Percentiles rank a stretch among this genome's conserved stretches.
Evolutionary conservation across 2,329 filamentous ascomycete species (phyloP).

Genomic region (Microcyclosporella mali): DNA sequence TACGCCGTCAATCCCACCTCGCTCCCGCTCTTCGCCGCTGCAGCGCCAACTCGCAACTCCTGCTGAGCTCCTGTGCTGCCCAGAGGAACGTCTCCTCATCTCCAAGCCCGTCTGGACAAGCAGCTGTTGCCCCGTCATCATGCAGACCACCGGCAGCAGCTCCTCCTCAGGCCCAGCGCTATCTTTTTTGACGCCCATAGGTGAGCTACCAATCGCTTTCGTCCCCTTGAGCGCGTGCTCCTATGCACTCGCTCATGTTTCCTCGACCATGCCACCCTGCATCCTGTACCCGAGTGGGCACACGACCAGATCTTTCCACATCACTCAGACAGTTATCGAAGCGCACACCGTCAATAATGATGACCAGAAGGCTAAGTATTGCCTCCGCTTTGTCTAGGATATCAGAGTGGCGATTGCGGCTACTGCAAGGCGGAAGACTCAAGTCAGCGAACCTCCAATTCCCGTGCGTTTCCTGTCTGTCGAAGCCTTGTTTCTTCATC

Average conservation of each 20-base stretch:
- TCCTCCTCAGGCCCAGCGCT: conserved; percentile 13
- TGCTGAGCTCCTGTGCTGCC: no score
- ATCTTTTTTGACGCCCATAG: conserved; percentile 29
- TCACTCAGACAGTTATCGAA: not conserved
- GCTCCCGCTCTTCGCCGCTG: conserved; percentile 1
- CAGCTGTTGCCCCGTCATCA: conserved; percentile 3
- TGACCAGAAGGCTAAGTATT: conserved; percentile 19
- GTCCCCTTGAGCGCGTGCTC: not conserved
- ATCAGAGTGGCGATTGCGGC: conserved; percentile 44
- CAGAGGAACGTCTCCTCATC: no score
- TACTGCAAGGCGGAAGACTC: conserved; percentile 45
- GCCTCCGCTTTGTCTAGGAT: conserved; percentile 32
- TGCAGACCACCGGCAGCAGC: conserved; percentile 6
- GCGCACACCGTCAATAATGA: not conserved
- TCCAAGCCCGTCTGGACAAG: no score
- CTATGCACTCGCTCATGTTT: not conserved
- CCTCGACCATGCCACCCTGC: not conserved
- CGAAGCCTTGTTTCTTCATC: no score
- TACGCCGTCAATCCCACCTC: no score
- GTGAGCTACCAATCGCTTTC: conserved; percentile 25
- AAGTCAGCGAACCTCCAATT: conserved; percentile 43
- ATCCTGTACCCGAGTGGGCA: not conserved
- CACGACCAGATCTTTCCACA: conserved; percentile 7
- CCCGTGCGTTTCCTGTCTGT: conserved; percentile 39
- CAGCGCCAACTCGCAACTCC: no score